These are phyloP conservation scores for Yarrowia sp. DNA, from an alignment of 805 yeast species.

Conservation along the genomic window DNA sequence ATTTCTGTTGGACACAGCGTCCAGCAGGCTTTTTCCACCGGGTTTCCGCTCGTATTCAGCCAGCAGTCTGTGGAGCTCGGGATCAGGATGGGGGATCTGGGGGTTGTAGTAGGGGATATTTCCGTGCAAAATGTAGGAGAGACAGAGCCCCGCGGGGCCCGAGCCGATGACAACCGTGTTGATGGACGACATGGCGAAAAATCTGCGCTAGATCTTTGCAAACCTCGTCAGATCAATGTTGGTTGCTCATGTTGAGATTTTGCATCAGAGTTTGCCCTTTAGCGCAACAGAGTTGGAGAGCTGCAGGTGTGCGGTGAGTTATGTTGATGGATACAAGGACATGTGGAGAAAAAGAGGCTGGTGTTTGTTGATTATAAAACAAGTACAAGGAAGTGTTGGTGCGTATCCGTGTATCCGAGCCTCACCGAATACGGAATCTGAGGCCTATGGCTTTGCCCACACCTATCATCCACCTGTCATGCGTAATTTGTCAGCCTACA, in stretches of 20 bases:
- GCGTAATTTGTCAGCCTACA: neutral
- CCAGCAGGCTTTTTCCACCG: constrained; percentile 39
- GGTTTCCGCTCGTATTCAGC: constrained; percentile 11
- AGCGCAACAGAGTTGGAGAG: constrained; percentile 4
- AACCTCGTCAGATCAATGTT: neutral
- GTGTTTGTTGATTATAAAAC: too few relatives aligned
- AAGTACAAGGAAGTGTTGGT: too few relatives aligned
- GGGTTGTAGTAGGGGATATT: constrained; percentile 48
- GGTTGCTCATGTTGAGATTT: constrained; percentile 31
- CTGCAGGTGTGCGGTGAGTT: constrained; percentile 8
- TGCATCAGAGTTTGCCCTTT: constrained; percentile 17
- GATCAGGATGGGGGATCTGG: constrained; percentile 48
- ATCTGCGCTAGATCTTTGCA: too few relatives aligned
- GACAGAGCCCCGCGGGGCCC: constrained; percentile 49
- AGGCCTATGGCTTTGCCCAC: too few relatives aligned
- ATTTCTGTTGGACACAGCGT: constrained; percentile 42
- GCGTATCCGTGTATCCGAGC: too few relatives aligned
- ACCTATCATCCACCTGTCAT: neutral
- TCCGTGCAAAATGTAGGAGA: constrained; percentile 49
- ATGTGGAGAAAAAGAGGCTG: neutral
- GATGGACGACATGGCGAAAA: constrained; percentile 8
- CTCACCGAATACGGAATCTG: too few relatives aligned
- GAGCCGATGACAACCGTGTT: constrained; percentile 43
- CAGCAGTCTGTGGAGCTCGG: constrained; percentile 44
- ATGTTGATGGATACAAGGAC: neutral